phyloP scores from a whole-genome alignment of 805 yeast genomes.

The Saccharomycopsis lassenensis region DNA sequence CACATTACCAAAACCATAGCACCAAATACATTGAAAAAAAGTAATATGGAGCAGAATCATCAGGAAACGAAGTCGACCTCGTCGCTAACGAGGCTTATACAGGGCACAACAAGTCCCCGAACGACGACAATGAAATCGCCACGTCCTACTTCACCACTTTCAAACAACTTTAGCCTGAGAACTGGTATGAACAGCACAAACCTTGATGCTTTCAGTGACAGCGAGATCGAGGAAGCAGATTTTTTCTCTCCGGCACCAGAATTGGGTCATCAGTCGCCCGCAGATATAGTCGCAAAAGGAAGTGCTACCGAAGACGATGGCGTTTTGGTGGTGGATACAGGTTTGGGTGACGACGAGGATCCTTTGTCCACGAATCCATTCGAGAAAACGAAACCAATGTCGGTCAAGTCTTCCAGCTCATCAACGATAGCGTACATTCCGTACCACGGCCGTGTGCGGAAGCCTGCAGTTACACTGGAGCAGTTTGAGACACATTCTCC shows the following conservation, averaged over 20 bases:
- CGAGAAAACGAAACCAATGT: not conserved
- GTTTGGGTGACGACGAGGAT: not conserved
- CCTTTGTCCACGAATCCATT: not conserved
- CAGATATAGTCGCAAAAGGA: not conserved
- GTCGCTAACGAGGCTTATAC: slow-evolving; percentile 11
- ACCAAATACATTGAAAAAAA: too few relatives aligned
- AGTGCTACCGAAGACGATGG: not conserved
- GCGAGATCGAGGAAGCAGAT: not conserved
- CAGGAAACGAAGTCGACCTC: too few relatives aligned
- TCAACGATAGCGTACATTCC: slow-evolving; percentile 15
- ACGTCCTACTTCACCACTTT: not conserved
- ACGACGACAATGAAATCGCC: not conserved
- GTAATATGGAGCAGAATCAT: too few relatives aligned
- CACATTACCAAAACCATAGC: too few relatives aligned
- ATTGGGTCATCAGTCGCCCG: slow-evolving; percentile 4
- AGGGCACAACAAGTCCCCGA: slow-evolving; percentile 2
- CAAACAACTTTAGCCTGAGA: not conserved
- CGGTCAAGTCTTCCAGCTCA: slow-evolving; percentile 4
- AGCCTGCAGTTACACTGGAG: not conserved
- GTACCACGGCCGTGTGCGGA: slow-evolving; percentile 13
- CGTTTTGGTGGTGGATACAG: not conserved
- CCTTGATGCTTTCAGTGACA: not conserved
- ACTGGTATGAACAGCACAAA: not conserved
- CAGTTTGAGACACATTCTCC: slow-evolving; percentile 9
- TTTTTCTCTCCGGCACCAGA: not conserved